A percentile compares a stretch with the other conserved stretches of the same genome.
Evolutionary conservation across 2,329 filamentous ascomycete genomes (phyloP).

Genomic region (Aspergillus chevalieri): DNA sequence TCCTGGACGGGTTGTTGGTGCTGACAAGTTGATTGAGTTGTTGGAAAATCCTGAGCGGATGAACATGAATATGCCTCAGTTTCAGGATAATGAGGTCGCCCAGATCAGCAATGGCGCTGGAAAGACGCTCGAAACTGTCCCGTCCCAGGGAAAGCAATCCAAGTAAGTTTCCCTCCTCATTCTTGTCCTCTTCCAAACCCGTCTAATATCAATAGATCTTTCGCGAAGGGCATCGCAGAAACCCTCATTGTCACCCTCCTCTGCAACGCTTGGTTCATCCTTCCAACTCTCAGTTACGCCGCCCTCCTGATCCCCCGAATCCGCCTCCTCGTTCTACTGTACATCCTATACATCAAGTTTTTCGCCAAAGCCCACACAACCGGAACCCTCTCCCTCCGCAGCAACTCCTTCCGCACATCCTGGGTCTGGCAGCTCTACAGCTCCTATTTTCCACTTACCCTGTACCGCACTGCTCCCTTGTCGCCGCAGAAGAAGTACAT

Average conservation of each 20-base stretch:
- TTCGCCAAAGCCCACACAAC: slow-evolving; percentile 65
- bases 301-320: slow-evolving; percentile 72
- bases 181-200: no score
- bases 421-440: slow-evolving; percentile 74
- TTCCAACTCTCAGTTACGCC: slow-evolving; percentile 71
- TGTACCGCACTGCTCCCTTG: slow-evolving; percentile 71
- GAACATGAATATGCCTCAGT: slow-evolving; percentile 10
- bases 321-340: slow-evolving; percentile 64
- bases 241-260: slow-evolving; percentile 9
- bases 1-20: slow-evolving; percentile 13
- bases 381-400: slow-evolving; percentile 63
- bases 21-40: slow-evolving; percentile 17
- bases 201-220: slow-evolving; percentile 4
- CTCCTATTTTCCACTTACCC: slow-evolving; percentile 71
- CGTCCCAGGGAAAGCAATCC: slow-evolving; percentile 2
- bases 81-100: slow-evolving; percentile 6
- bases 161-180: slow-evolving; percentile 4
- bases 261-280: slow-evolving; percentile 15
- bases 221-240: slow-evolving; percentile 6
- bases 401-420: slow-evolving; percentile 62
- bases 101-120: slow-evolving; percentile 10
- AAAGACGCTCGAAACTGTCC: slow-evolving; percentile 5
- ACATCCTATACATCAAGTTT: slow-evolving; percentile 65
- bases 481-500: slow-evolving; percentile 76
- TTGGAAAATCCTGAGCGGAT: slow-evolving; percentile 13